Evolutionary conservation across 805 yeast species (phyloP), one percentile per base, ranked within the genome.

Genomic region (Zygosaccharomyces rouxii): DNA sequence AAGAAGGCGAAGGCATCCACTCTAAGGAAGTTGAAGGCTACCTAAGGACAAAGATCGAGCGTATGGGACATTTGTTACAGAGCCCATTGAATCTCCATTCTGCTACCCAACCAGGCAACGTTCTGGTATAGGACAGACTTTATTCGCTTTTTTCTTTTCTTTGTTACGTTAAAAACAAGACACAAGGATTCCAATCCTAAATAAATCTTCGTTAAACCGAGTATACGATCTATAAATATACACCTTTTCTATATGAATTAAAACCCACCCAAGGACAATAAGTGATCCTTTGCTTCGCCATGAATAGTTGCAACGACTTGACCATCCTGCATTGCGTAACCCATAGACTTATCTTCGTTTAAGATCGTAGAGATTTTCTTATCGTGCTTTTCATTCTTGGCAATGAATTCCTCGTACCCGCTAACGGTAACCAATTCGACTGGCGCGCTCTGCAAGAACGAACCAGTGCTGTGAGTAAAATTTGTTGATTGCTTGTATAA

Each of bases 51-150:
- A 94, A 94, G 70, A 86, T 92, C 46, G 96, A 92, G 67, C 77
- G 96, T 59, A 94, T 94, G 99, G 99, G 99, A 0, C 99, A 94
- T 69, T 70, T 94, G 48, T 73, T 94, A 49, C 83, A 77, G 57
- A 60, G 70, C 48, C 78, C 78, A 6, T 51, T 67, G 14, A 62
- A 55, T 7, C 48, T 67, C 28, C 71, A 67, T 30, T 47, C 69
- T 3, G 38, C 42, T 35, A 49, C 52, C 14, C 57, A 55, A 9
- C 51, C 58, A 21, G 53, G 41, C 4, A 40, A 40, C 18, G 35
- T 40, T 28, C 28, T 40, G 19, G 43, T 40, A n/a, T 40, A 28
- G 18, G 37, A 7, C 13, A 16, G 4, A n/a, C 35, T 30, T 5
- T 28, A 28, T 11, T 16, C 18, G 3, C 18, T 6, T 28, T 28